Conservation (phyloP, 2,329 filamentous ascomycete genomes). For the Hypoxylon sp. region DNA sequence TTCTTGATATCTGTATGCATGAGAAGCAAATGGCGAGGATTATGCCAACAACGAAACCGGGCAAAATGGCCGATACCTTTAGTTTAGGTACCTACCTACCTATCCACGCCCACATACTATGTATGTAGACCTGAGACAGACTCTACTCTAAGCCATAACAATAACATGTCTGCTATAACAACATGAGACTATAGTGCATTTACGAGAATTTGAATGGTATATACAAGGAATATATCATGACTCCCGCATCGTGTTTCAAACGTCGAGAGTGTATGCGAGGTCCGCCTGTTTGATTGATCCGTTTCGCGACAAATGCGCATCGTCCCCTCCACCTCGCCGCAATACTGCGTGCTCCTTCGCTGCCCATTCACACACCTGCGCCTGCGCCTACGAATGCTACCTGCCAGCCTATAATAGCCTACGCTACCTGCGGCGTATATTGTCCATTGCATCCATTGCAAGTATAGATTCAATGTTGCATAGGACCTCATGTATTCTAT, state of each 20-base stretch:
- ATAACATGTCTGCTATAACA: constrained; percentile 16
- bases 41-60: constrained; percentile 5
- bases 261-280: constrained; percentile 24
- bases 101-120: constrained; percentile 1
- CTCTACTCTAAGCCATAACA: too few relatives aligned
- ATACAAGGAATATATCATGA: constrained; percentile 24
- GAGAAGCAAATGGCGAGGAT: neutral
- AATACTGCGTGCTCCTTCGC: constrained; percentile 30
- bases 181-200: constrained; percentile 14
- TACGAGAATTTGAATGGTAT: constrained; percentile 12
- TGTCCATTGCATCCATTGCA: constrained; percentile 11
- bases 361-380: constrained; percentile 18
- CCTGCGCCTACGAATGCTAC: constrained; percentile 26
- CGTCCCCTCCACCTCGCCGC: constrained; percentile 29
- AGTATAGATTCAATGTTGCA: too few relatives aligned
- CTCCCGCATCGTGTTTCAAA: constrained; percentile 29
- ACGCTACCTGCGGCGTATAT: constrained; percentile 21
- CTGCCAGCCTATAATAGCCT: constrained; percentile 26
- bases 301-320: constrained; percentile 18
- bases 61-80: constrained; percentile 1
- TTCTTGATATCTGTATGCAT: neutral
- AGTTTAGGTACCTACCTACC: constrained; percentile 25
- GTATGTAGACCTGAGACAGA: neutral
- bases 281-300: constrained; percentile 20
- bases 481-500: too few relatives aligned